Base-by-base conservation (phyloP, 805 yeast genomes). In the Nakazawaea sp. region DNA sequence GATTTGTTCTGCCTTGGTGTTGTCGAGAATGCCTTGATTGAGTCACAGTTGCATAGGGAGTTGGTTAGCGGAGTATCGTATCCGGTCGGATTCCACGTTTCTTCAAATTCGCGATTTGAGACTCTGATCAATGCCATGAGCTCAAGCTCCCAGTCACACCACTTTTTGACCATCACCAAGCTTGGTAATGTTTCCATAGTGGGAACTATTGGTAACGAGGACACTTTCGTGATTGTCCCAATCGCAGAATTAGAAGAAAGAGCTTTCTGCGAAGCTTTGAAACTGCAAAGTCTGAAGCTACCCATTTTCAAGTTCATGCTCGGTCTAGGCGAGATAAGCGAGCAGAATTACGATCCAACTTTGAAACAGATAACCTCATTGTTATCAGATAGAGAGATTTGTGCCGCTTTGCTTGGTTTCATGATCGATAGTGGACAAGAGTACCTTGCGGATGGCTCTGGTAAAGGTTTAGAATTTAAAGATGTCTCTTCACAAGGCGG, bases 41-140 rank as follows among this genome's bases (percentile, higher is more conserved):
- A 72, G 49, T 66, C 71, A 20, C 76, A 70, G 47, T 48, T 66
- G 39, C 75, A 70, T 54, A 51, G 76, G 41, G 77, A 70, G 44
- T 48, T 71, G 40, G 64, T 63, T n/a, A 67, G 74, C 6, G 77
- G 77, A 1, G 50, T 61, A 17, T 66, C 76, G 1, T 70, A 61
- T 50, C 67, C 76, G 1, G 66, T 72, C 13, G 77, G 76, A 0
- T 69, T 68, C 46, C 52, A 52, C 23, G 8, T 12, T 10, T n/a
- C 10, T 4, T 16, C 31, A 12, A 23, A 29, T 6, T 47, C 40
- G 38, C 59, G 58, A 32, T 38, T 69, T 15, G 49, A 55, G 4
- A 52, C 64, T 24, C 66, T 68, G 10, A 47, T 61, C 35, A 75
- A 72, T 45, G 70, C 78, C 1, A 59, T 70, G 52, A 50, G 51